phyloP scores from a whole-genome alignment of 441 rosid species.

The Pelargonium fulgidum region DNA sequence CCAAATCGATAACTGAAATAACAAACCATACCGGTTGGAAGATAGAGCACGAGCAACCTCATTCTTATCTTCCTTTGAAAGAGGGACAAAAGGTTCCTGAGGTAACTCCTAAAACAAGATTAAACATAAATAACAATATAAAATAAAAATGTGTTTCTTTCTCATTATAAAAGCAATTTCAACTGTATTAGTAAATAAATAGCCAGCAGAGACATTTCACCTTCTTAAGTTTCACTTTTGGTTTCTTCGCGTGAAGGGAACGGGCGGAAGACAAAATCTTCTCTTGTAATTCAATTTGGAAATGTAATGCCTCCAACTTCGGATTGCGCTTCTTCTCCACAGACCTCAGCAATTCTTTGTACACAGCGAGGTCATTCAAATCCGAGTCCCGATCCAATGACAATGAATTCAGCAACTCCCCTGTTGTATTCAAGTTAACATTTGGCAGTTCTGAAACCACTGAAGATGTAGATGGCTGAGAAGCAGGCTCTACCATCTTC shows the following conservation, averaged over 20 bases:
- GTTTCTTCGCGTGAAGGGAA: constrained; percentile 38
- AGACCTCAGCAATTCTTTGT: constrained; percentile 53
- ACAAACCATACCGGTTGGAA: constrained; percentile 43
- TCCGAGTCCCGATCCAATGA: constrained; percentile 29
- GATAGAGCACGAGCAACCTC: constrained; percentile 47
- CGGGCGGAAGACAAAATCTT: constrained; percentile 33
- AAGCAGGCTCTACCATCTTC: constrained; percentile 27
- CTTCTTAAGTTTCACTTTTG: constrained; percentile 35
- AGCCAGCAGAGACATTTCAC: constrained; percentile 22
- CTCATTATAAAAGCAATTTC: not conserved
- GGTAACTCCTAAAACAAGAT: constrained; percentile 42
- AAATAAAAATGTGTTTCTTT: not conserved
- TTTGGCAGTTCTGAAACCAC: constrained; percentile 32
- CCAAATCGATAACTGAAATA: constrained; percentile 5
- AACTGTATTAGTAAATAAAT: not conserved
- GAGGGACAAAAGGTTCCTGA: constrained; percentile 48
- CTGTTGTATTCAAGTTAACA: constrained; percentile 35
- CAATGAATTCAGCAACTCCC: constrained; percentile 36
- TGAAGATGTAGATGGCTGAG: constrained; percentile 27
- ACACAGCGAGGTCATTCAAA: constrained; percentile 39
- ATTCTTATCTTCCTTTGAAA: constrained; percentile 53
- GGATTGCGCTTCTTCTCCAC: constrained; percentile 38
- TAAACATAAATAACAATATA: not conserved
- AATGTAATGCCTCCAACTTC: constrained; percentile 41
- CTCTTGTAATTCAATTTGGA: constrained; percentile 51